Evolutionary conservation across 495 filamentous ascomycete genomes (phyloP), one percentile per base, ranked within the genome.

Genomic region (Arthonia radiata): DNA sequence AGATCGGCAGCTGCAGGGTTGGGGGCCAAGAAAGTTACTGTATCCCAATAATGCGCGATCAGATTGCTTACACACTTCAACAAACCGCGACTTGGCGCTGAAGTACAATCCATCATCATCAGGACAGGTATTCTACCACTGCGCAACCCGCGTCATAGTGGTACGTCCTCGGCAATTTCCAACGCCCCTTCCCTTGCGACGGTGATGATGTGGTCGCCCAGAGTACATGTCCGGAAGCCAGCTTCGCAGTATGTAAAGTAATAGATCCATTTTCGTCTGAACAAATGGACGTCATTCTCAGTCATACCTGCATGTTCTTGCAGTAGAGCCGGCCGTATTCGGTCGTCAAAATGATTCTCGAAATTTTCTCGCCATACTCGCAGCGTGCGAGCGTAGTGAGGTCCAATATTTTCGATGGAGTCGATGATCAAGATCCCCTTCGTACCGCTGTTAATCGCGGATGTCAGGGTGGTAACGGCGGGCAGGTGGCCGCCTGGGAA

Each of bases 221-320:
- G 45, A 4, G 67, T 67, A 43, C 74, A 71, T 14, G 64, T 66
- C 27, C 57, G 48, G 39, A 78, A 77, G 0, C 71, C 71, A 13
- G 68, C 71, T 38, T 77, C 70, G 27, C 64, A 73, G 40, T 76
- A 78, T 6, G 59, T 48, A 39, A 76, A 76, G 39, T 76, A 79
- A 36, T 76, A 77, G 51, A 71, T 53, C 72, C 70, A 78, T 42
- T 72, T 75, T 31, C 63, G 56, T 32, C 57, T 50, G 36, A 75
- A 76, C 0, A 73, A 47, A 14, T 71, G 59, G 3, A 71, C 50
- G 24, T 66, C 68, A 18, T 49, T 49, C 14, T 59, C 45, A 7
- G 49, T 54, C 59, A 70, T 66, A 1, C 42, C 47, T 2, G 50
- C 48, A 31, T 71, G 56, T 31, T 65, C 55, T 18, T 25, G 21